Conservation (phyloP, 495 filamentous ascomycete species). For the Neurospora sp. region DNA sequence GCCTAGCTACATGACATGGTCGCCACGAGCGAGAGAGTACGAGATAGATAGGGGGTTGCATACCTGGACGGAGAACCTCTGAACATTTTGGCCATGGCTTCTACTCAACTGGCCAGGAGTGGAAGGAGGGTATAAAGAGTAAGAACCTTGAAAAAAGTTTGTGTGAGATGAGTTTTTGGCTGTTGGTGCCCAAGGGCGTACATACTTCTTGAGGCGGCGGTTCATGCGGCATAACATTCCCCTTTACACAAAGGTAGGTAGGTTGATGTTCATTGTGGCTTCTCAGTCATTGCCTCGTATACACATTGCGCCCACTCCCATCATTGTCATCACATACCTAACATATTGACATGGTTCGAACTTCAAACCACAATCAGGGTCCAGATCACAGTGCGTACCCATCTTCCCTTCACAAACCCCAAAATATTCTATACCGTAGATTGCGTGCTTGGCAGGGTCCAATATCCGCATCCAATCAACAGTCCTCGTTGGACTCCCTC, state of each 20-base stretch:
- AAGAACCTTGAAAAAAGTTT: background rate
- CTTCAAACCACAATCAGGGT: background rate
- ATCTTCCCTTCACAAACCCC: background rate
- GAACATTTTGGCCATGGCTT: background rate
- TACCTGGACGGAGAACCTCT: background rate
- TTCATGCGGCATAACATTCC: background rate
- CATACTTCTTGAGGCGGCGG: background rate
- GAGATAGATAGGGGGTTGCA: background rate
- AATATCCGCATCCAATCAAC: background rate
- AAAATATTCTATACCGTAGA: background rate
- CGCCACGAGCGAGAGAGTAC: background rate
- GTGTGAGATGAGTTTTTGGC: background rate
- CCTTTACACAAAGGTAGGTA: background rate
- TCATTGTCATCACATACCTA: background rate
- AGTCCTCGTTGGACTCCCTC: background rate
- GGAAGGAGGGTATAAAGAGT: background rate
- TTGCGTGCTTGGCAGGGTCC: background rate
- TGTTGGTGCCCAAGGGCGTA: background rate
- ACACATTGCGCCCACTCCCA: background rate
- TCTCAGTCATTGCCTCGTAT: background rate
- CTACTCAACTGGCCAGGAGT: background rate
- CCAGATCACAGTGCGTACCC: background rate
- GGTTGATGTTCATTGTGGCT: background rate
- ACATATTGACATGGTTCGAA: background rate
- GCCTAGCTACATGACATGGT: background rate